These are phyloP conservation scores for Gamsiella multidivaricata DNA, from an alignment of 192 early-diverging fungal species.

Conservation along the genomic window DNA sequence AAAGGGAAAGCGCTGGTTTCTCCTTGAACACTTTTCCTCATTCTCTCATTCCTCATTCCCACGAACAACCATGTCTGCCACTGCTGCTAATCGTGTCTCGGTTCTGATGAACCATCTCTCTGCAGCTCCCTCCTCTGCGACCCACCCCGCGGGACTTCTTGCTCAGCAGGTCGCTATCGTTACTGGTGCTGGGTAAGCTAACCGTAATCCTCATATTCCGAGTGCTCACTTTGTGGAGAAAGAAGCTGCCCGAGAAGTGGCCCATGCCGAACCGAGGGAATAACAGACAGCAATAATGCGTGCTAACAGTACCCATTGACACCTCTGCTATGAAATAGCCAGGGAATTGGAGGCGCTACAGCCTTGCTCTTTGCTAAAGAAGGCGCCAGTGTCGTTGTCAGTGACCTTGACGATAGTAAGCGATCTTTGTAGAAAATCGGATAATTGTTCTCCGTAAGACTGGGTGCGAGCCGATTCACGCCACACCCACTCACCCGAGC, in stretches of 20 bases:
- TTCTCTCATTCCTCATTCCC: neutral
- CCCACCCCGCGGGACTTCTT: slow-evolving; percentile 62
- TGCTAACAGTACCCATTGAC: neutral
- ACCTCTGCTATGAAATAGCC: slow-evolving; percentile 37
- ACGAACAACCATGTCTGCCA: slow-evolving; percentile 25
- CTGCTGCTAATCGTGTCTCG: slow-evolving; percentile 28
- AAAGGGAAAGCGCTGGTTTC: neutral
- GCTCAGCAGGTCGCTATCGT: slow-evolving; percentile 71
- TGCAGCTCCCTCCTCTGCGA: slow-evolving; percentile 52
- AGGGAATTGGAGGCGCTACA: slow-evolving; percentile 91
- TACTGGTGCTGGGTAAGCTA: slow-evolving; percentile 69
- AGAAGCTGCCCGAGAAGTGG: neutral
- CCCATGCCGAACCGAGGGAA: neutral
- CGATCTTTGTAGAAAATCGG: too few species aligned
- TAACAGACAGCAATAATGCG: neutral
- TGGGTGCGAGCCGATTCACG: neutral
- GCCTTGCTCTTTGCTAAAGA: slow-evolving; percentile 87
- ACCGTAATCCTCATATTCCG: neutral
- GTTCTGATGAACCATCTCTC: slow-evolving; percentile 52
- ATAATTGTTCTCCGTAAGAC: too few species aligned
- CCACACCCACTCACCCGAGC: neutral
- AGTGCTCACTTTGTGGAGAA: neutral
- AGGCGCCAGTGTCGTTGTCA: slow-evolving; percentile 93
- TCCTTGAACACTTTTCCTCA: neutral
- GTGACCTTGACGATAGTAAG: slow-evolving; percentile 83